Evolutionary conservation across 495 filamentous ascomycete genomes (phyloP), one percentile per base, ranked within the genome.

Genomic region (Penicilliopsis zonata): DNA sequence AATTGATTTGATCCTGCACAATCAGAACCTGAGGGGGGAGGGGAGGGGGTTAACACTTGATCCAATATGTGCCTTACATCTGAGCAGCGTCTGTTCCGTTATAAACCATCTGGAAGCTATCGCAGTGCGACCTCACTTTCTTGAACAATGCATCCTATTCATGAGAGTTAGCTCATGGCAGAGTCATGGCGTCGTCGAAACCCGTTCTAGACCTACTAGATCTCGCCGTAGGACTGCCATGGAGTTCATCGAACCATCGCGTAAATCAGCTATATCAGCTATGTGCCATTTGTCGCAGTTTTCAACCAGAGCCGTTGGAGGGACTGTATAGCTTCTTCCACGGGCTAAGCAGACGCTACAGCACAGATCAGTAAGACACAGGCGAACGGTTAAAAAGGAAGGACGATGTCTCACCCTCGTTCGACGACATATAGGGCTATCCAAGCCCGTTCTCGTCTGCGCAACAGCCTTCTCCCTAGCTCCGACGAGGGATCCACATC

Each of bases 401-500:
- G 20, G 42, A 28, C 13, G 2, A 20, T 4, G n/a, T 30, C 50
- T 42, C 52, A 76, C 74, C 77, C 77, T 54, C 78, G 59, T 37
- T 83, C 78, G n/a, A 83, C 65, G 9, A 81, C 76, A 46, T 78
- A 83, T 9, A 83, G 52, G 1, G 78, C 70, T 35, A 83, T 65
- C 76, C 78, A 83, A 9, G 72, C 67, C 35, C 78, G 64, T 50
- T 83, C 78, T 23, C 78, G 62, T 37, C 76, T 55, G 40, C 78
- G 67, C 6, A 82, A 43, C 9, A 83, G 44, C 33, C 74, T 59
- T 33, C 64, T 54, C 8, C 78, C 77, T 42, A 59, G 63, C 35
- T 71, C 64, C 1, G 72, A 79, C 1, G 20, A 42, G n/a, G 74
- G 63, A 33, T 78, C 74, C 6, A 81, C 57, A 34, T 77, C 64